phyloP scores from a whole-genome alignment of 768 basidiomycete species.

The Lactarius sanguifluus region DNA sequence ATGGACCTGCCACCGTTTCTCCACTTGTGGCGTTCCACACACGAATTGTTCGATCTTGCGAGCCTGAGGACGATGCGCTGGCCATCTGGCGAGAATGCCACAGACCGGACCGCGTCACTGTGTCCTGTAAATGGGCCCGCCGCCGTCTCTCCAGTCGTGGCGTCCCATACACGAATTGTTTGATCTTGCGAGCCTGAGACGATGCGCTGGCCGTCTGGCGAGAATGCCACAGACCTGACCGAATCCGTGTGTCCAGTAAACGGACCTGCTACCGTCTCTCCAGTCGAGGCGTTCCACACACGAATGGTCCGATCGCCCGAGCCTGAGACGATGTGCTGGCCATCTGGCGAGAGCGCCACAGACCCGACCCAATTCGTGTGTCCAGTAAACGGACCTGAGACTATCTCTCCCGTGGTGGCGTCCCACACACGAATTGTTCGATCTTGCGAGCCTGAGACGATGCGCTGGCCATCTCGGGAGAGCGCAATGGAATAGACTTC shows the following conservation, averaged over 20 bases:
- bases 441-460: too few species aligned
- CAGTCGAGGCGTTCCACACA: not conserved
- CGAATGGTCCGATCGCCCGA: too few species aligned
- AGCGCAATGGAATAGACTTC: too few species aligned
- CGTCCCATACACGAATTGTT: not conserved
- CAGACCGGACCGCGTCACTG: fast-evolving
- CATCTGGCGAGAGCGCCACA: too few species aligned
- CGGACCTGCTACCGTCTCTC: not conserved
- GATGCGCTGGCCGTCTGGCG: not conserved
- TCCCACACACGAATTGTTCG: too few species aligned
- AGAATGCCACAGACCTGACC: not conserved
- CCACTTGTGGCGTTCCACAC: not conserved
- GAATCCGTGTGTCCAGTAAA: not conserved
- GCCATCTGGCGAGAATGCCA: not conserved
- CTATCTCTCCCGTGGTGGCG: too few species aligned
- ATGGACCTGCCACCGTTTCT: not conserved
- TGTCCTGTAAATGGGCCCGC: not conserved
- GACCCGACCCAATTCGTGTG: too few species aligned
- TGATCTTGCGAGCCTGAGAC: not conserved
- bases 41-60: not conserved
- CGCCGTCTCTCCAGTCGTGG: not conserved
- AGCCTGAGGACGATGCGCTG: not conserved
- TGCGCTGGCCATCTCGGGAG: too few species aligned
- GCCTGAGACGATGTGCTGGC: too few species aligned
- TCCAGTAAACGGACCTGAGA: too few species aligned